Evolutionary conservation across 1,284 basidiomycete species (phyloP), one percentile per base, ranked within the genome.

Genomic region (Heterobasidion occidentale): DNA sequence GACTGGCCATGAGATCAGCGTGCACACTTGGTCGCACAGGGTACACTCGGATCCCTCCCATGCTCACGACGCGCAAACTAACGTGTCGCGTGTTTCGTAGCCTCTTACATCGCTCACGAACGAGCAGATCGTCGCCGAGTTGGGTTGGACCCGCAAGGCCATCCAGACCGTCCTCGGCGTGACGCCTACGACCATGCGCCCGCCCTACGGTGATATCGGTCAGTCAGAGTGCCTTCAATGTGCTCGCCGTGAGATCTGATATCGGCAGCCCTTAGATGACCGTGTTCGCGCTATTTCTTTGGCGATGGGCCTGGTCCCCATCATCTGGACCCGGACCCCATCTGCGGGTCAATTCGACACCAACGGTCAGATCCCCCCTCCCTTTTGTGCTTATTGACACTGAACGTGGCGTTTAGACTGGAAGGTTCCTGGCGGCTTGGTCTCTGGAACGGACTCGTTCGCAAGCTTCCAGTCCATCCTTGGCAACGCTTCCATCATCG

Each of bases 101-200:
- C 79, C 80, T 58, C 77, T 94, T 44, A 98, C 95, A 12, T 83
- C 84, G 42, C 77, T 94, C 59, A 86, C 91, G 51, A 98, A 86
- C 67, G 86, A 84, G 67, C 77, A 97, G 74, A 83, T 98, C 59
- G 92, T 98, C 19, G 94, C 94, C 27, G 94, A 98, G 72, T 79
- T 98, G 52, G 94, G 90, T 50, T 98, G 92, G 89, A 91, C 92
- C 57, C 88, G 87, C 62, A 84, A 92, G 72, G 83, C 87, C 54
- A 96, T 98, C 73, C 82, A 86, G 64, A 63, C 64, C 3, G 78
- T 87, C 33, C 74, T 90, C 58, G 91, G 92, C 63, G 87, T 94
- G 33, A 90, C 90, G 6, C 92, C 92, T 2, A 86, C 83, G 56
- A 79, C 74, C 34, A 79, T 80, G 76, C 74, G 81, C 61, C 77